phyloP scores from a whole-genome alignment of 1,284 basidiomycete species.

The Afroboletus lepidellus region DNA sequence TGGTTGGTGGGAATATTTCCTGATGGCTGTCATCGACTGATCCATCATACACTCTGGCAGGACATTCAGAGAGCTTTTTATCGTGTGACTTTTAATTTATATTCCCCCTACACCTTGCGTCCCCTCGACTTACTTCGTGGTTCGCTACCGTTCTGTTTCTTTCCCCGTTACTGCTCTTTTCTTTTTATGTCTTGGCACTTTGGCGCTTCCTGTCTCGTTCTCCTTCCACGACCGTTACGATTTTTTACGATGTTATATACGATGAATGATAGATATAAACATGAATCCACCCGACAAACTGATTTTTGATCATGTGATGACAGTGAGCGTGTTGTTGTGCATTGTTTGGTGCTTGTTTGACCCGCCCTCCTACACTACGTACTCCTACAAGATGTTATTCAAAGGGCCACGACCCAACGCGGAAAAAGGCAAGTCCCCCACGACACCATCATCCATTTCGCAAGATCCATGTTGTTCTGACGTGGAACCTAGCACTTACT shows the following conservation, averaged over 20 bases:
- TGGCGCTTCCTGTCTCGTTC: constrained; percentile 6
- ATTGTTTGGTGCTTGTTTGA: constrained; percentile 23
- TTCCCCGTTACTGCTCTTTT: constrained; percentile 10
- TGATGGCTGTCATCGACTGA: constrained; percentile 20
- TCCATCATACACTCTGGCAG: constrained; percentile 18
- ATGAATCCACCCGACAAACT: constrained; percentile 4
- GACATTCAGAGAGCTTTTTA: constrained; percentile 24
- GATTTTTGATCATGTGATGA: constrained; percentile 28
- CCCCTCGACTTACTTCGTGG: constrained; percentile 6
- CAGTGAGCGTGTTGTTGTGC: constrained; percentile 23
- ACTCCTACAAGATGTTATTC: constrained; percentile 34
- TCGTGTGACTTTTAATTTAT: constrained; percentile 30
- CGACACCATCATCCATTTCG: not conserved
- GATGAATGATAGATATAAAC: constrained; percentile 28
- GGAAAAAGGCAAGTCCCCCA: constrained; percentile 36
- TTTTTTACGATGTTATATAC: constrained; percentile 30
- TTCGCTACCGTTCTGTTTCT: constrained; percentile 7
- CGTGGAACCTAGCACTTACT: constrained; percentile 36
- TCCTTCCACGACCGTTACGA: constrained; percentile 28
- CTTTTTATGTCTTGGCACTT: constrained; percentile 10
- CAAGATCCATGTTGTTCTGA: constrained; percentile 7
- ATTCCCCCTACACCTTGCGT: constrained; percentile 10
- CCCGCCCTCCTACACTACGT: not conserved
- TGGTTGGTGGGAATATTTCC: constrained; percentile 22
- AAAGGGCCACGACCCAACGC: constrained; percentile 42